phyloP scores from a whole-genome alignment of 352 stramenopile species.

The Globisporangium viniferum region DNA sequence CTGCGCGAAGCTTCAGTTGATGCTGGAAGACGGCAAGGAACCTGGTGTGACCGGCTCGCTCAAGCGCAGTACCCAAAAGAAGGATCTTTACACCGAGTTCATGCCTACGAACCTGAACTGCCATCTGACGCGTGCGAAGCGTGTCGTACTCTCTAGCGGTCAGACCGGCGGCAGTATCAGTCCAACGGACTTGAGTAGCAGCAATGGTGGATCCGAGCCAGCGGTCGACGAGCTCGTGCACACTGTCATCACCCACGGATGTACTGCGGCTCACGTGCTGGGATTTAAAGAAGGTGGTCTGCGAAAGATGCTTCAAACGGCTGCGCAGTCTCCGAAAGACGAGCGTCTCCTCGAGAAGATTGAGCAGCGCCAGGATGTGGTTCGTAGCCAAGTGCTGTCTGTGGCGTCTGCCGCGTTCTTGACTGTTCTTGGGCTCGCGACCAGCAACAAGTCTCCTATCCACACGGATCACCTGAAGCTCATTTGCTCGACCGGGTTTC shows the following conservation, averaged over 20 bases:
- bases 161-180: slow-evolving; percentile 2
- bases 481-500: slow-evolving; percentile 72
- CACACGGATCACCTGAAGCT: slow-evolving; percentile 60
- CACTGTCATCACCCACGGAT: slow-evolving; percentile 76
- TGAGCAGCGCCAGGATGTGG: slow-evolving; percentile 79
- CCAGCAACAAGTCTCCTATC: slow-evolving; percentile 48
- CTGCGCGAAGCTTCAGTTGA: slow-evolving; percentile 58
- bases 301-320: slow-evolving; percentile 48
- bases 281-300: slow-evolving; percentile 85
- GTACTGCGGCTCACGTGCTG: slow-evolving; percentile 69
- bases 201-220: slow-evolving; percentile 12
- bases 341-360: slow-evolving; percentile 52
- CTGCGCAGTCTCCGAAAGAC: slow-evolving; percentile 46
- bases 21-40: slow-evolving; percentile 75
- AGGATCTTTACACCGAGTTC: slow-evolving; percentile 79
- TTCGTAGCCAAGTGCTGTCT: slow-evolving; percentile 69
- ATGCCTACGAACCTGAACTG: slow-evolving; percentile 87
- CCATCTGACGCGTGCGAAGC: slow-evolving; percentile 68
- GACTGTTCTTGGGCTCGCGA: slow-evolving; percentile 60
- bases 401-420: slow-evolving; percentile 76
- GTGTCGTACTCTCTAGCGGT: slow-evolving; percentile 39
- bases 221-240: slow-evolving; percentile 58
- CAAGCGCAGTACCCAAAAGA: slow-evolving; percentile 86
- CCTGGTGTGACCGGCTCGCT: slow-evolving; percentile 79
- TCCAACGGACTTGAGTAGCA: slow-evolving; percentile 30